Evolutionary conservation across 2,329 filamentous ascomycete species (phyloP).

Genomic region (Phialophora verrucosa): DNA sequence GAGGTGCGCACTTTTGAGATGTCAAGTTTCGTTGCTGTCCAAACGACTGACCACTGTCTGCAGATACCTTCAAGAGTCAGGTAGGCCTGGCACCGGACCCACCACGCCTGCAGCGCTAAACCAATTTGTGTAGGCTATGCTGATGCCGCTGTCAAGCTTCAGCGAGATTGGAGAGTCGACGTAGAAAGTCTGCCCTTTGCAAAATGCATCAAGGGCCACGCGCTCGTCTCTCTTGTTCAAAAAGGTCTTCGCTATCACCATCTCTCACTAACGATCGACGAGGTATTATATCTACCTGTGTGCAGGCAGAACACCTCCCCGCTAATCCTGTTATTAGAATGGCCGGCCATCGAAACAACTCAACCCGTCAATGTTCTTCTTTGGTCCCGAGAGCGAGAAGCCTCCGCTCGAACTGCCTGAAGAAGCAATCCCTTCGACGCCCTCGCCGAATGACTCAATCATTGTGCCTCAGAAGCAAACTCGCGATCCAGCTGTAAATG

Average conservation of each 20-base stretch:
- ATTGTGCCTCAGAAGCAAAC: slow-evolving; percentile 41
- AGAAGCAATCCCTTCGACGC: slow-evolving; percentile 40
- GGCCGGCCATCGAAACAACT: slow-evolving; percentile 40
- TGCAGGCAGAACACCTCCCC: slow-evolving; percentile 4
- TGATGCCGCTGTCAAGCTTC: slow-evolving; percentile 64
- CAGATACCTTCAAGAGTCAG: slow-evolving; percentile 63
- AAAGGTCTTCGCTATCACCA: slow-evolving; percentile 65
- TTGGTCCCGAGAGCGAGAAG: slow-evolving; percentile 51
- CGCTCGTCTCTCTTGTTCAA: slow-evolving; percentile 66
- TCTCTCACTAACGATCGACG: slow-evolving; percentile 49
- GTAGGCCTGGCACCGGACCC: slow-evolving; percentile 46
- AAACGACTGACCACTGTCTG: slow-evolving; percentile 32
- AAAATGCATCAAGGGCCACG: slow-evolving; percentile 62
- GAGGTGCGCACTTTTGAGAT: slow-evolving; percentile 57
- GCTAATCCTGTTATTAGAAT: slow-evolving; percentile 37
- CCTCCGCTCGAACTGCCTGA: slow-evolving; percentile 37
- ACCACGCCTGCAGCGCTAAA: slow-evolving; percentile 28
- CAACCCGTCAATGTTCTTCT: slow-evolving; percentile 52
- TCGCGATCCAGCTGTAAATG: slow-evolving; percentile 48
- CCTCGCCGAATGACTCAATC: slow-evolving; percentile 42
- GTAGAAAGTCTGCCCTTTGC: slow-evolving; percentile 67
- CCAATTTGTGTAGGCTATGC: slow-evolving; percentile 55
- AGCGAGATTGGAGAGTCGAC: slow-evolving; percentile 67
- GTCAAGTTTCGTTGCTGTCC: slow-evolving; percentile 4
- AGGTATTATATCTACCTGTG: slow-evolving; percentile 47